Base-by-base conservation (phyloP, 805 yeast genomes). In the Hanseniaspora singularis region DNA sequence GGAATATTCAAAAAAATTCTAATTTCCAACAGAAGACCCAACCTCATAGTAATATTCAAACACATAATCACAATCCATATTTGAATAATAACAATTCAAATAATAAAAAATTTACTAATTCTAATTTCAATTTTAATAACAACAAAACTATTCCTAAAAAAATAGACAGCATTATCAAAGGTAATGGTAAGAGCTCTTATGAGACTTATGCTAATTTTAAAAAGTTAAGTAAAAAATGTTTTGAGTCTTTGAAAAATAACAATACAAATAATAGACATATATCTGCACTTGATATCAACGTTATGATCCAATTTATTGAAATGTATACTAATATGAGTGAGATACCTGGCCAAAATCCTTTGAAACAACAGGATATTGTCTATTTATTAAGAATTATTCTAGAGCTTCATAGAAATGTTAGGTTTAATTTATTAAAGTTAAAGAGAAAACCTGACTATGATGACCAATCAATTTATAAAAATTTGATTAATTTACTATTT, bases 391-490 rank as follows among this genome's bases (percentile, higher is more conserved):
- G 47, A 43, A 43, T 43, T 5, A 43, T 43, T 12, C 15, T 43
- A 18, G 47, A 43, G 16, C 37, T 43, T 3, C 47, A 43, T 27
- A 43, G 47, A 43, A 43, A 43, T 43, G 47, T 43, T 16, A 46
- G 50, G 40, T 46, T 46, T 32, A 77, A 74, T 55, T 60, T 73
- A 44, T 68, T 77, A 5, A 70, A 74, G 55, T 63, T 75, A 60
- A 68, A 73, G 50, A 74, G 74, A 58, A 76, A 76, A 53, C 73
- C 78, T 12, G 81, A 76, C 57, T 72, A 74, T 53, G 81, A 76
- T 51, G 71, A 76, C 23, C 73, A 72, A 50, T 74, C 78, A 11
- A 73, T 74, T 58, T 71, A 67, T 50, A 71, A 68, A 43, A 74
- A 73, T 53, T 72, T 73, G 65, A 74, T 72, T 49, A 64, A 65